Evolutionary conservation across 768 basidiomycete genomes (phyloP).

Genomic region (Porphyrellus cyaneotinctus): DNA sequence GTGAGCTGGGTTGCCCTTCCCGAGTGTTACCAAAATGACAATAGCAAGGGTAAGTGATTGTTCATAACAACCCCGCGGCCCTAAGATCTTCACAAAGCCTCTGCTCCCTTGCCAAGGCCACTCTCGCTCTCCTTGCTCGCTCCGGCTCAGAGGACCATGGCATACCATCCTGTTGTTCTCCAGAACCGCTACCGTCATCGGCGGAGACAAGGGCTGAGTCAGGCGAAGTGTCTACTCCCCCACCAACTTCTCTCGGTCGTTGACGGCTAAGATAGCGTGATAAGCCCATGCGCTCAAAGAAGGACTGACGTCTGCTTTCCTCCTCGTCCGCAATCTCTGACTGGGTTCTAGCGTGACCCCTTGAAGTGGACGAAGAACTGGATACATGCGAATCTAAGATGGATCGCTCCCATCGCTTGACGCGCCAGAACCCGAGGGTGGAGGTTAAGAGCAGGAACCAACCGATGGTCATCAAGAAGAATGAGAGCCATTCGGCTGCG

Average conservation of each 20-base stretch:
- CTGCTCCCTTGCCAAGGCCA: conserved; percentile 51
- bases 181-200: conserved; percentile 27
- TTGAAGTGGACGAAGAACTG: conserved; percentile 33
- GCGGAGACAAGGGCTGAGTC: conserved; percentile 13
- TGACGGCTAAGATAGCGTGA: conserved; percentile 11
- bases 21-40: conserved; percentile 2
- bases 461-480: conserved; percentile 89
- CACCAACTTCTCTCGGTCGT: conserved; percentile 11
- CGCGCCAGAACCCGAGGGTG: conserved; percentile 85
- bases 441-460: conserved; percentile 90
- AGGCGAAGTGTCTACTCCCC: background rate
- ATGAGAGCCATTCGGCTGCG: conserved; percentile 92
- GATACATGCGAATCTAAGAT: conserved; percentile 51
- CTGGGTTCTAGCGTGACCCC: conserved; percentile 27
- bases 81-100: conserved; percentile 57
- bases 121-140: conserved; percentile 39
- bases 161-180: conserved; percentile 30
- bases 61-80: conserved; percentile 58
- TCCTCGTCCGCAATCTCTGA: conserved; percentile 27
- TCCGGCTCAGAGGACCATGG: conserved; percentile 40
- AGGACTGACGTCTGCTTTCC: conserved; percentile 25
- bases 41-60: background rate
- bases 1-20: background rate
- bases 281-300: conserved; percentile 29
- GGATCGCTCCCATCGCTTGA: conserved; percentile 83